These are phyloP conservation scores for Melaleuca quinquenervia DNA, from an alignment of 345 rosid genomes.

Conservation along the genomic window DNA sequence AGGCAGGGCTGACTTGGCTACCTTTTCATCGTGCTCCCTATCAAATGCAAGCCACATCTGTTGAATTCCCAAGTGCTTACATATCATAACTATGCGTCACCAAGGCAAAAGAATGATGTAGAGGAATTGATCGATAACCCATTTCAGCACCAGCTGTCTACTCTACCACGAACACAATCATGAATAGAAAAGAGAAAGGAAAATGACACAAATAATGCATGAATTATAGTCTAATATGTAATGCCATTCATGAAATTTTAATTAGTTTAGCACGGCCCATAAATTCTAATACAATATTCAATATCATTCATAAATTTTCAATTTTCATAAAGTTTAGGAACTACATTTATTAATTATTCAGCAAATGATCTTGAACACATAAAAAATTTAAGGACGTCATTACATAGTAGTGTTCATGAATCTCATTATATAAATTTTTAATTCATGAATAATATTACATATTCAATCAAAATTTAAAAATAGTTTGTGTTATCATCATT, in stretches of 20 bases:
- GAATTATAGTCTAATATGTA: neutral
- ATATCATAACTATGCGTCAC: neutral
- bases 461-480: neutral
- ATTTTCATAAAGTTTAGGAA: neutral
- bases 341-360: no score
- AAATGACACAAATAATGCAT: neutral
- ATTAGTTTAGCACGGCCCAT: accelerated
- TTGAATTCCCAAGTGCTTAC: neutral
- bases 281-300: neutral
- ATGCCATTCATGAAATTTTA: no score
- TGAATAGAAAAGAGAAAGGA: neutral
- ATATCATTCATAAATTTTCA: neutral
- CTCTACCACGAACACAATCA: neutral
- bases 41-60: neutral
- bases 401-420: accelerated
- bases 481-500: neutral
- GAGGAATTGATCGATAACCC: neutral
- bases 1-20: neutral
- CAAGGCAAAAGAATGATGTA: neutral
- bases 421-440: neutral
- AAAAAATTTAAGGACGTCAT: accelerated
- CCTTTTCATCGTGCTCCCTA: neutral
- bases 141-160: neutral
- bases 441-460: neutral
- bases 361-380: neutral